phyloP scores from a whole-genome alignment of 768 basidiomycete genomes.

The Podaxis pistillaris region DNA sequence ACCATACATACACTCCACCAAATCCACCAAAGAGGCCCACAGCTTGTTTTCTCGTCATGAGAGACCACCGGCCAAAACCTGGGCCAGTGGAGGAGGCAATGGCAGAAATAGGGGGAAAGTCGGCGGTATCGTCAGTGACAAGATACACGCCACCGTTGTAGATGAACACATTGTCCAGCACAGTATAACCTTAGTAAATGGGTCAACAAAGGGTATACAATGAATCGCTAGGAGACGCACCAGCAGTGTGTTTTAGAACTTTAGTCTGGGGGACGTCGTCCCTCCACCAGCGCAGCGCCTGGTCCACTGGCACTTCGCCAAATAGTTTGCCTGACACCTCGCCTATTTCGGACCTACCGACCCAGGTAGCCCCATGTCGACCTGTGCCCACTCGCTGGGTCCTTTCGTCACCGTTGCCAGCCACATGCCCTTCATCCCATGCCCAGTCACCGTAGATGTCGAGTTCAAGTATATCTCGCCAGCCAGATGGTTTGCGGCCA shows the following conservation, averaged over 20 bases:
- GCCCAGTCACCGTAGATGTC: constrained; percentile 70
- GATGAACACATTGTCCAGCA: constrained; percentile 81
- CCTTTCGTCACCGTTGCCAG: constrained; percentile 51
- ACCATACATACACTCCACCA: constrained; percentile 48
- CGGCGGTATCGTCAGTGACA: constrained; percentile 61
- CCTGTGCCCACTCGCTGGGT: constrained; percentile 40
- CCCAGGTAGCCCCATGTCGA: constrained; percentile 45
- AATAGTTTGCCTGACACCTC: constrained; percentile 24
- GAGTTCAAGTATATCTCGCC: constrained; percentile 57
- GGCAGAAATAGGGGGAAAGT: constrained; percentile 55
- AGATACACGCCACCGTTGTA: constrained; percentile 71
- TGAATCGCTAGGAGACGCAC: constrained; percentile 34
- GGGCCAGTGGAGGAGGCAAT: constrained; percentile 46
- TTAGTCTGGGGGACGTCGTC: constrained; percentile 52
- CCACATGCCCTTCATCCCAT: constrained; percentile 61
- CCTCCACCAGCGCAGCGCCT: constrained; percentile 58
- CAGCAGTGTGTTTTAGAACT: constrained; percentile 64
- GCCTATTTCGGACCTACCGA: constrained; percentile 30
- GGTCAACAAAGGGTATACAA: not conserved
- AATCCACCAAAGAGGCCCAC: constrained; percentile 44
- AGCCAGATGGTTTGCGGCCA: constrained; percentile 47
- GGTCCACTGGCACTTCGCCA: constrained; percentile 41
- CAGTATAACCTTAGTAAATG: constrained; percentile 63
- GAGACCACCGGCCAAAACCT: constrained; percentile 53
- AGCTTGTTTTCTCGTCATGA: constrained; percentile 53